Percentiles rank a stretch among this genome's conserved stretches.
phyloP scores from a whole-genome alignment of 768 basidiomycete species.

The Royoungia palumana region DNA sequence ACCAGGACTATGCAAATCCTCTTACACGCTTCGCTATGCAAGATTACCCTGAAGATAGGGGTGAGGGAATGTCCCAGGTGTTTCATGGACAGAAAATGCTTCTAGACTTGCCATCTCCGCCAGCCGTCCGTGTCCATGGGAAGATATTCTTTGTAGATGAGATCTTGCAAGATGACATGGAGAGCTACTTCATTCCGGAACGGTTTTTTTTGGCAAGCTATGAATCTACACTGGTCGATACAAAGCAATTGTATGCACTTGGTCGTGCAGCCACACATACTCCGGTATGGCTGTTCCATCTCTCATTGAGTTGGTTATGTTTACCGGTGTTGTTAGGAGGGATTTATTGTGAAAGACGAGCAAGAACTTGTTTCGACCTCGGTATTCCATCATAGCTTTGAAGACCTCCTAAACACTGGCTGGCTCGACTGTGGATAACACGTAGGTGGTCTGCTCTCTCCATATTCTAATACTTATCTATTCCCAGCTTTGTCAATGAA shows the following conservation, averaged over 20 bases:
- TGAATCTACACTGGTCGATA: too few relatives aligned
- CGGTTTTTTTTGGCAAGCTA: neutral
- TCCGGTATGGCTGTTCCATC: neutral
- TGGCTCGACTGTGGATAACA: too few relatives aligned
- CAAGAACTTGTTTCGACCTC: too few relatives aligned
- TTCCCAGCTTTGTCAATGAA: neutral
- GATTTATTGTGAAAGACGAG: neutral
- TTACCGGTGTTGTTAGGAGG: too few relatives aligned
- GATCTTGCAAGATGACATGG: neutral
- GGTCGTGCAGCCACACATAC: neutral
- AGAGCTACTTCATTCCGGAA: constrained; percentile 6
- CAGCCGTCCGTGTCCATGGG: neutral
- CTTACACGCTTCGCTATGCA: constrained; percentile 10
- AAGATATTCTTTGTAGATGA: constrained; percentile 19
- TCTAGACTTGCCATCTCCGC: neutral
- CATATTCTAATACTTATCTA: too few relatives aligned
- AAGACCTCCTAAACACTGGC: too few relatives aligned
- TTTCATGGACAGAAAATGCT: constrained; percentile 29
- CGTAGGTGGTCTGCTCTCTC: too few relatives aligned
- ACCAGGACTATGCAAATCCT: constrained; percentile 27
- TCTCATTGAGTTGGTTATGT: too few relatives aligned
- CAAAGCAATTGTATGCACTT: neutral
- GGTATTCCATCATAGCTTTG: too few relatives aligned
- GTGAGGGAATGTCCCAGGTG: constrained; percentile 15
- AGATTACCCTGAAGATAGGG: constrained; percentile 8